Evolutionary conservation across 2,329 filamentous ascomycete species (phyloP).

Genomic region (Exutisphaerella laricina): DNA sequence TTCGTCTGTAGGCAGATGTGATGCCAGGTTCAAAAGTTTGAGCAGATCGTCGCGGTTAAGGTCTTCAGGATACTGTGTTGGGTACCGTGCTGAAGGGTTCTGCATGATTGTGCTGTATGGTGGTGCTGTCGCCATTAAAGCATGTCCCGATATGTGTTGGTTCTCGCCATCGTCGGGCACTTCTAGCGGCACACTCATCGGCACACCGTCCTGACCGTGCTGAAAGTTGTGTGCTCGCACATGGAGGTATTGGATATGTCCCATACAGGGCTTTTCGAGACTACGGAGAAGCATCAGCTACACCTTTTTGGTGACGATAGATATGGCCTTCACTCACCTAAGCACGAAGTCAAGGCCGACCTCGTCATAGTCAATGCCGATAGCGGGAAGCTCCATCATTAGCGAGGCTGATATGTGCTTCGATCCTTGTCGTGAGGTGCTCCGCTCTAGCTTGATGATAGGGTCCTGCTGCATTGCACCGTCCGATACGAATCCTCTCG

Average conservation of each 20-base stretch:
- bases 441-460: constrained; percentile 1
- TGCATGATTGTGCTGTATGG: constrained; percentile 16
- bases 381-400: constrained; percentile 8
- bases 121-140: constrained; percentile 21
- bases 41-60: constrained; percentile 18
- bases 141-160: constrained; percentile 22
- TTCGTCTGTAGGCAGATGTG: constrained; percentile 16
- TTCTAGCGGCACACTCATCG: constrained; percentile 12
- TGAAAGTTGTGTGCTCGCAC: constrained; percentile 23
- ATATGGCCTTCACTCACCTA: constrained; percentile 10
- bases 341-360: constrained; percentile 21
- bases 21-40: constrained; percentile 17
- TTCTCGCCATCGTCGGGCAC: constrained; percentile 22
- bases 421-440: not conserved
- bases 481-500: constrained; percentile 19
- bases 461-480: constrained; percentile 10
- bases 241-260: constrained; percentile 21
- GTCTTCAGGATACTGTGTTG: constrained; percentile 13
- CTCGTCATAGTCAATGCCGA: constrained; percentile 20
- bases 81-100: constrained; percentile 11
- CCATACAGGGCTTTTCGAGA: constrained; percentile 22
- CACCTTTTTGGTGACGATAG: too few relatives aligned
- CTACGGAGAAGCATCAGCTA: constrained; percentile 9
- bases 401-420: constrained; percentile 3
- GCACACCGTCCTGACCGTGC: constrained; percentile 6